Evolutionary conservation across 176 grass and related monocot genomes (phyloP).

Genomic region (Pontederia paniculata): DNA sequence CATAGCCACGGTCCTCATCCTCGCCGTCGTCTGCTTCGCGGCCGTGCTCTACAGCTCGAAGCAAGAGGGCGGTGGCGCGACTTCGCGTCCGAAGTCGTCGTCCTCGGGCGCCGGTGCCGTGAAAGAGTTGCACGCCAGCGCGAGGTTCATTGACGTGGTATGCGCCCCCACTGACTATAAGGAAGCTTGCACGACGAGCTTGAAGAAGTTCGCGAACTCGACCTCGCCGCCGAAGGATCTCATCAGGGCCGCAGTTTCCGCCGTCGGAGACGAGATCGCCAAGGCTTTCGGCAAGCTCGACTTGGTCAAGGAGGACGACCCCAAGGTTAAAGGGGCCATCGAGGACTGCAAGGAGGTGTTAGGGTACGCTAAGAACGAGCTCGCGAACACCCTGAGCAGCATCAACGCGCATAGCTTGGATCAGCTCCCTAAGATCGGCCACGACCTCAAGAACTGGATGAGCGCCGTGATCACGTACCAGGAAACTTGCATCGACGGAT

Average conservation of each 20-base stretch:
- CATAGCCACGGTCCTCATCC: conserved; percentile 28
- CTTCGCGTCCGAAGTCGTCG: not conserved
- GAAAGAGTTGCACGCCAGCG: conserved; percentile 6
- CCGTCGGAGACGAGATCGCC: conserved; percentile 32
- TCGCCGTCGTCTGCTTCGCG: conserved; percentile 28
- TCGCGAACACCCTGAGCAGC: conserved; percentile 28
- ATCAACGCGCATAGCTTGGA: conserved; percentile 33
- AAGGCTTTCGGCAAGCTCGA: conserved; percentile 47
- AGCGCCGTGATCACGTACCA: conserved; percentile 9
- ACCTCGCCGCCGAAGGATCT: conserved; percentile 47
- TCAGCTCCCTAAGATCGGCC: not conserved
- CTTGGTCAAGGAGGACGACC: conserved; percentile 40
- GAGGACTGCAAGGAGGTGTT: conserved; percentile 59
- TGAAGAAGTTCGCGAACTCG: conserved; percentile 35
- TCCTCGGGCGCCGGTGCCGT: not conserved
- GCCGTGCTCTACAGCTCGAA: conserved; percentile 26
- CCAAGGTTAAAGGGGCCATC: conserved; percentile 37
- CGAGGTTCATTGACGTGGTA: conserved; percentile 37
- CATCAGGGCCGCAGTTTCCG: conserved; percentile 32
- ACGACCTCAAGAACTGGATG: conserved; percentile 12
- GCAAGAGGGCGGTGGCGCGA: not conserved
- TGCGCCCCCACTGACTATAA: conserved; percentile 55
- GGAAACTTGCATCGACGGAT: conserved; percentile 13
- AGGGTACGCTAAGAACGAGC: conserved; percentile 34
- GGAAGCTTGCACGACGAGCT: conserved; percentile 37